phyloP scores from a whole-genome alignment of 2,329 filamentous ascomycete species.

The Curvularia eragrostidis region DNA sequence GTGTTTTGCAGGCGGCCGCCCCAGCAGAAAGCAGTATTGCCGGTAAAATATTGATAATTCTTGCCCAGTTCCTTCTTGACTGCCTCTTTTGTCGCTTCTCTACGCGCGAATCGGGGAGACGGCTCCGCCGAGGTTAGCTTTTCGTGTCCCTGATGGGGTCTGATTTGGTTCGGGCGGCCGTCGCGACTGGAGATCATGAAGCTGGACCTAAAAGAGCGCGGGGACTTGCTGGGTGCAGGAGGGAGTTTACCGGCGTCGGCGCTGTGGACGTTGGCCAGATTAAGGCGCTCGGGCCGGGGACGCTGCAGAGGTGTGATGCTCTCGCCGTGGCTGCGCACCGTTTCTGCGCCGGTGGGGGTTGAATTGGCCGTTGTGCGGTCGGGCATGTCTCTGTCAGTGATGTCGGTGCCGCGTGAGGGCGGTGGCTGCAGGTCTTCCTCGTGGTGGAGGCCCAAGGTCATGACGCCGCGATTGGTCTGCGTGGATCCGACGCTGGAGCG shows the following conservation, averaged over 20 bases:
- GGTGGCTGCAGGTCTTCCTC: conserved; percentile 55
- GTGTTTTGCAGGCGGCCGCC: conserved; percentile 89
- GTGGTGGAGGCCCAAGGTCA: conserved; percentile 43
- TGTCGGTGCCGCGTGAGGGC: conserved; percentile 79
- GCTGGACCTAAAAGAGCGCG: conserved; percentile 76
- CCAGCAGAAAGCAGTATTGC: conserved; percentile 89
- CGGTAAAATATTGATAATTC: conserved; percentile 92
- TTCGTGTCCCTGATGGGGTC: conserved; percentile 68
- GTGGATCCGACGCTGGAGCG: conserved; percentile 50
- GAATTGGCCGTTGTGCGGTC: conserved; percentile 76
- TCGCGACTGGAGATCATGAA: conserved; percentile 70
- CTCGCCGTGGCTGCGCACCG: conserved; percentile 71
- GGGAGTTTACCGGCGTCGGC: conserved; percentile 60
- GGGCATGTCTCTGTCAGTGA: conserved; percentile 74
- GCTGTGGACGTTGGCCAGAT: conserved; percentile 67
- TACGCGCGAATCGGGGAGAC: conserved; percentile 67
- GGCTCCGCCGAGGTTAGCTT: conserved; percentile 83
- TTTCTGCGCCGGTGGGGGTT: conserved; percentile 69
- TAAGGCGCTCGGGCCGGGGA: conserved; percentile 61
- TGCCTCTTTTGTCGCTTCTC: conserved; percentile 51
- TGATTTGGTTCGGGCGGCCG: conserved; percentile 57
- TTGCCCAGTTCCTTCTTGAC: conserved; percentile 62
- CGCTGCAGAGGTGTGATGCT: conserved; percentile 79
- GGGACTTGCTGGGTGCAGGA: conserved; percentile 70
- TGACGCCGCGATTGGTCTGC: conserved; percentile 38